These are phyloP conservation scores for Elsinoe ampelina DNA, from an alignment of 2,329 filamentous ascomycete species.

Conservation along the genomic window DNA sequence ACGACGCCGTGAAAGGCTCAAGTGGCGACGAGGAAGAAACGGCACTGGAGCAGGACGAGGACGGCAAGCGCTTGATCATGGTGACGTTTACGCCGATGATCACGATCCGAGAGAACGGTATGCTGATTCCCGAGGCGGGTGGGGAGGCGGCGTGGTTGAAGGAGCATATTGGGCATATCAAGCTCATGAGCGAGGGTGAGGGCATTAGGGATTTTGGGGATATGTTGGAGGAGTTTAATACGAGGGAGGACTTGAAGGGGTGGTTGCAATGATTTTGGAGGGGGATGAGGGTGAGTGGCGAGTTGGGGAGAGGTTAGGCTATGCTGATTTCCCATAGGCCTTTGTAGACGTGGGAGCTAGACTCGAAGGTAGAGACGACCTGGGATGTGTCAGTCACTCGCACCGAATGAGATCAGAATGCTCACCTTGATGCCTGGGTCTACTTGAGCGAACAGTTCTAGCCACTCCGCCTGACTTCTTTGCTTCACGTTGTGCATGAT, in stretches of 20 bases:
- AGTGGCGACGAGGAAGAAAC: neutral
- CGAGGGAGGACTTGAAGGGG: conserved; percentile 4
- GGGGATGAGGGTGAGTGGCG: no score
- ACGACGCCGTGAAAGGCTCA: neutral
- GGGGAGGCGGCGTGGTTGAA: conserved; percentile 1
- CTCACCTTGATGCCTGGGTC: no score
- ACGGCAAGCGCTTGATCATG: conserved; percentile 1
- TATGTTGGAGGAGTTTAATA: neutral
- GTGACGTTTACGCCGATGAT: conserved; percentile 9
- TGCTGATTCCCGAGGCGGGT: neutral
- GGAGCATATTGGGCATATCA: conserved; percentile 4
- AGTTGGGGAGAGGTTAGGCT: no score
- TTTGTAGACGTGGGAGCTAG: no score
- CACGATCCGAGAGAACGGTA: conserved; percentile 1
- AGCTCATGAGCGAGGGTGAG: neutral
- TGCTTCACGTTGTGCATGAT: no score
- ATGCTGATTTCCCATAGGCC: no score
- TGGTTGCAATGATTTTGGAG: neutral
- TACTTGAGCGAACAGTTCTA: no score
- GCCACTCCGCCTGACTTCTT: no score
- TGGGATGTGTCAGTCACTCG: no score
- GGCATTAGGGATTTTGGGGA: neutral
- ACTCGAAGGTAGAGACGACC: no score
- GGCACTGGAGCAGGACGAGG: neutral
- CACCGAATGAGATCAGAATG: no score